Evolutionary conservation across 768 basidiomycete species (phyloP).

Genomic region (Gloeophyllum trabeum): DNA sequence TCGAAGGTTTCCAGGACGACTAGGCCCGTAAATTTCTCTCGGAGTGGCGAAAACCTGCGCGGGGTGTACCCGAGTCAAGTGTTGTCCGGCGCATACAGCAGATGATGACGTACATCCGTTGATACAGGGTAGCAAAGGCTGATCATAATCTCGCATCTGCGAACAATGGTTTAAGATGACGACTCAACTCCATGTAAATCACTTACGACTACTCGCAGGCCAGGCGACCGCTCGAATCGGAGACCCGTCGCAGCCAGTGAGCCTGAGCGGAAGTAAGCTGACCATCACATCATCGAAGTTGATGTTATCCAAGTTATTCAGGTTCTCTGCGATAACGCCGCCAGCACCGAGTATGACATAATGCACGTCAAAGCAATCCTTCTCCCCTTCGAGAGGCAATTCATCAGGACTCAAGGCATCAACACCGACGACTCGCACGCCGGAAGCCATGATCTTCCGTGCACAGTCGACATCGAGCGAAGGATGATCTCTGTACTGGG

Average conservation of each 20-base stretch:
- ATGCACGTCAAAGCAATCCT: slow-evolving; percentile 33
- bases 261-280: slow-evolving; percentile 44
- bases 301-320: slow-evolving; percentile 41
- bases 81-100: no score
- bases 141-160: no score
- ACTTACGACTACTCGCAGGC: slow-evolving; percentile 10
- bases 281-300: slow-evolving; percentile 27
- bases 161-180: no score
- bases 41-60: no score
- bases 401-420: slow-evolving; percentile 65
- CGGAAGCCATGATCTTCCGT: slow-evolving; percentile 30
- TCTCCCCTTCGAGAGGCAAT: slow-evolving; percentile 18
- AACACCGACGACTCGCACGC: slow-evolving; percentile 46
- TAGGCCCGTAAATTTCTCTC: no score
- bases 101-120: no score
- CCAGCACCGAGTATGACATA: slow-evolving; percentile 47
- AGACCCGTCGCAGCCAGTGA: slow-evolving; percentile 54
- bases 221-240: slow-evolving; percentile 64
- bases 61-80: no score
- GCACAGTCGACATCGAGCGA: slow-evolving; percentile 48
- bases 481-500: slow-evolving; percentile 50
- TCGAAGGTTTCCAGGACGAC: no score
- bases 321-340: slow-evolving; percentile 60
- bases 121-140: no score
- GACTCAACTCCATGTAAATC: no score